Evolutionary conservation across 768 basidiomycete genomes (phyloP), one percentile per base, ranked within the genome.

Genomic region (Pleurotus ostreatus): DNA sequence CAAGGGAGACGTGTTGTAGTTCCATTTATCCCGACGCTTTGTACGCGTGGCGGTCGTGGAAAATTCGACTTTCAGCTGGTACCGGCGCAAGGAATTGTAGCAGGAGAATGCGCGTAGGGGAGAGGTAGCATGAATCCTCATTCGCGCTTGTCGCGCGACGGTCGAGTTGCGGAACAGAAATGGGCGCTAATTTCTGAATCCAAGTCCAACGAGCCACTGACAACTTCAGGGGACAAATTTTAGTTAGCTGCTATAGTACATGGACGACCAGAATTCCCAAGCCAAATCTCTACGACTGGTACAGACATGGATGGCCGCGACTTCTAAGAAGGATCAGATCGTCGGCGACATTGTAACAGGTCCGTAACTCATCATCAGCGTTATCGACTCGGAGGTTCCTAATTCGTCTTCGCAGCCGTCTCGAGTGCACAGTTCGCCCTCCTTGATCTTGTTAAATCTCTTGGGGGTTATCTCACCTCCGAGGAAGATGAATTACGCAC

Each of bases 401-500:
- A 34, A 34, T 34, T 34, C 30, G 2, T 34, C 30, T 34, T 34
- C 8, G 45, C 64, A 80, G 77, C 75, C 62, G 75, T 80, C 59
- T 79, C 82, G 12, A 73, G 74, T 58, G 84, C 84, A 16, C 68
- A 76, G 18, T 69, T 81, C 7, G 80, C 84, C 16, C 74, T 97
- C 12, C 73, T 94, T 4, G 80, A 86, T 59, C 72, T 98, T 18
- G 92, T 98, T 37, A 94, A 92, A 66, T 84, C 86, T 22, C 79
- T 97, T 0, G 92, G 92, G 41, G 88, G 91, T 61, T 94, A 89
- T 64, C 75, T 99, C 12, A 95, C 92, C 0, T 85, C 92, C 1
- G 91, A 94, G 56, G 89, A 96, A 55, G 90, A 88, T 62, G 74
- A 77, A 3, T 69, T 88, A 9, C 80, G 96, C 25, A 81, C 82